Base-by-base conservation (phyloP, 768 basidiomycete species). In the Tephrocybe sp. region DNA sequence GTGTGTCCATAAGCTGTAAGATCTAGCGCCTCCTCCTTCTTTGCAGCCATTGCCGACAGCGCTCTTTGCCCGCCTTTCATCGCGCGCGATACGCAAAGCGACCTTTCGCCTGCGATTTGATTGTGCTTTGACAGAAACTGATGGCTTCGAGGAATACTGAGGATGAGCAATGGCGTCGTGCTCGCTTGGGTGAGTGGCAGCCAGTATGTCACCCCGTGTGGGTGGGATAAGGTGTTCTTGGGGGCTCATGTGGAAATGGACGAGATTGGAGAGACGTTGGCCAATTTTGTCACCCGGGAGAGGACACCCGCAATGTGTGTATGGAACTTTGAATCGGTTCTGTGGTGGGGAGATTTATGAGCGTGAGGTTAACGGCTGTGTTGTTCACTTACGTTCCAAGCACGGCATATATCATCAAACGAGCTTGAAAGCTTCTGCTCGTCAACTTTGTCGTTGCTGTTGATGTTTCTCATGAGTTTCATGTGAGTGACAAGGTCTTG, bases 241-340 rank as follows among this genome's bases (percentile, higher is more conserved):
- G 17, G 58, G 58, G 43, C 43, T 30, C 14, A 46, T 39, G 39
- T 56, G 25, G 45, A 34, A 18, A 12, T 45, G 48, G n/a, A 65
- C 51, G 18, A 66, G 55, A 11, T 72, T 74, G 5, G 66, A 56
- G 34, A 81, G 61, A 41, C 63, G 69, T 54, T 76, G 68, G 5
- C 68, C 64, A n/a, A 78, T 63, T 9, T 67, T 72, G 28, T 73
- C 70, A 3, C 73, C 75, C 0, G 75, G 73, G 4, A 69, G 61
- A 0, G 77, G 69, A 58, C 83, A 83, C 3, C 82, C 83, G 50
- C 83, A 85, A 53, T 77, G 73, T 50, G 65, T 73, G 64, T 85
- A 85, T 62, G 34, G 34, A 10, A 36, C 34, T 10, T 36, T 36
- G 15, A 36, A 36, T 4, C 15, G 34, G 34, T 41, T 17, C 34